Evolutionary conservation across 306 rosid species (phyloP), one percentile per base, ranked within the genome.

Genomic region (Trifolium pratense): DNA sequence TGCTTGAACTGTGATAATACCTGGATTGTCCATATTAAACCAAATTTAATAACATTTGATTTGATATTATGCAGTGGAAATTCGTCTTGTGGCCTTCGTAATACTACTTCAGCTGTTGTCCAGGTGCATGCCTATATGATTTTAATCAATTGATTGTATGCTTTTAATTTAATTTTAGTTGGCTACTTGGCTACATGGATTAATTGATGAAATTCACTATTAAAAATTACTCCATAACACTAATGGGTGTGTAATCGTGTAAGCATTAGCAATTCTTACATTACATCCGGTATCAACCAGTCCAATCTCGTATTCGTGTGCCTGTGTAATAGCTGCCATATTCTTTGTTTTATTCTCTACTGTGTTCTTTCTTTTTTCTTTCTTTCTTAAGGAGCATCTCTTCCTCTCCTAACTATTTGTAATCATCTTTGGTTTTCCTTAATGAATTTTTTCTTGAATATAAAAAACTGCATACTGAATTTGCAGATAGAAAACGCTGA

Each of bases 401-500:
- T 56, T 70, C 14, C 53, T 31, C 68, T 58, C 58, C 6, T 16
- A 31, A 46, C 31, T 75, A 11, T 31, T 76, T 31, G 10, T 43
- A 21, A 32, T 40, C 7, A 40, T 68, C 55, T 29, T 64, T 42
- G 45, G 36, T 53, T 39, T 52, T 18, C 52, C 23, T 3, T 15
- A 55, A 40, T 16, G n/a, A n/a, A n/a, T n/a, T n/a, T 75, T 29
- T 66, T n/a, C 42, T 58, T n/a, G n/a, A n/a, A 53, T 15, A 49
- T 15, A 52, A 20, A 7, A 17, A 25, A 46, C 6, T 62, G 29
- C 56, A n/a, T 32, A 16, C 21, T 36, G 32, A 40, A 62, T 83
- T 59, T 81, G 65, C 84, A 93, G 97, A 92, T 93, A 60, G 90
- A 88, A 49, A 85, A 83, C 61, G 98, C 98, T n/a, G 98, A 91